Conservation (phyloP, 169 alveolate species). For the Eimeria tenella region DNA sequence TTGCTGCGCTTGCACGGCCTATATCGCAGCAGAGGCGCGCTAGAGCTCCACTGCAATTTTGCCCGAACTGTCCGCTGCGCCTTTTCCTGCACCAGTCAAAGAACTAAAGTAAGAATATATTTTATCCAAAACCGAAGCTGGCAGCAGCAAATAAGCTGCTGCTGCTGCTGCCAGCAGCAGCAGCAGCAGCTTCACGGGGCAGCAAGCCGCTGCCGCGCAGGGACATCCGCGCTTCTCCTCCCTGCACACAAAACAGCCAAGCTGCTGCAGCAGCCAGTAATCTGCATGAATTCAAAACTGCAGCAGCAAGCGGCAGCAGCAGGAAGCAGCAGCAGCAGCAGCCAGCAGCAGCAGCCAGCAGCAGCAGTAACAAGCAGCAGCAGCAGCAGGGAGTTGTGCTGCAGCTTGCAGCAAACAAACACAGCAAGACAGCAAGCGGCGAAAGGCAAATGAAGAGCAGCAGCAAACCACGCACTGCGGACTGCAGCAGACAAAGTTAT, state of each 20-base stretch:
- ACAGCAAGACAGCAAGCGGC: background rate
- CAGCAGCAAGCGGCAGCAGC: background rate
- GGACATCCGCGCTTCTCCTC: slow-evolving; percentile 9
- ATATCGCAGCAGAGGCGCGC: background rate
- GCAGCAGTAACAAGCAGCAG: background rate
- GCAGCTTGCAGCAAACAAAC: background rate
- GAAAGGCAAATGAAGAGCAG: background rate
- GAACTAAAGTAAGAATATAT: background rate
- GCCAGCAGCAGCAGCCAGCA: background rate
- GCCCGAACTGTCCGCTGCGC: background rate
- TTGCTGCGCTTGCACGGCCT: background rate
- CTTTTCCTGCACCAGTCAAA: background rate
- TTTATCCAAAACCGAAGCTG: background rate
- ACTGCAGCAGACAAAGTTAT: background rate
- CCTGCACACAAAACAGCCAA: slow-evolving; percentile 4
- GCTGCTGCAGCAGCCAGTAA: too few species aligned
- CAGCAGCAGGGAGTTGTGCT: background rate
- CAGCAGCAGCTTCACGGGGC: background rate
- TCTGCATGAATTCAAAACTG: background rate
- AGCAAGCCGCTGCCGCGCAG: background rate
- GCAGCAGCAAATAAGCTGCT: slow-evolving; percentile 3
- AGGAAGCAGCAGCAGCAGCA: background rate
- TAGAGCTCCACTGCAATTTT: background rate
- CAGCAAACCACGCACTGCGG: background rate
- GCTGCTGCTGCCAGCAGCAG: background rate